Evolutionary conservation across 1,139 yeast genomes (phyloP).

Genomic region (Blastobotrys serpentis): DNA sequence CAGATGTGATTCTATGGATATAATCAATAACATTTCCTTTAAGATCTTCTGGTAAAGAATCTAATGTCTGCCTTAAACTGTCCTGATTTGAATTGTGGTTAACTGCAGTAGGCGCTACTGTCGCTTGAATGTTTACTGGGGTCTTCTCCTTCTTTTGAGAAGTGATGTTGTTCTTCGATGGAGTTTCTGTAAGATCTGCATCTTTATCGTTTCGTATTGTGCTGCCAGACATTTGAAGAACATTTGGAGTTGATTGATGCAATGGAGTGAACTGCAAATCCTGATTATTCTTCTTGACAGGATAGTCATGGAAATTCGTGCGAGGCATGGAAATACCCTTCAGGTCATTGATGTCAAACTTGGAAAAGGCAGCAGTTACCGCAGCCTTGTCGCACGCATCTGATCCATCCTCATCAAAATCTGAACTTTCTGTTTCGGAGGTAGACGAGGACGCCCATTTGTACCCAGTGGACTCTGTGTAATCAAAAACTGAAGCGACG

Average conservation of each 20-base stretch:
- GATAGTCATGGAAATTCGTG: too few relatives aligned
- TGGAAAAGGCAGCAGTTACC: slow-evolving; percentile 10
- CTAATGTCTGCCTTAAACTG: background rate
- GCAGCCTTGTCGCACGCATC: background rate
- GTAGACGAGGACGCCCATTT: slow-evolving; percentile 13
- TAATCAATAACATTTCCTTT: background rate
- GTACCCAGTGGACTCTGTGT: slow-evolving; percentile 16
- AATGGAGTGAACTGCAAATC: slow-evolving; percentile 18
- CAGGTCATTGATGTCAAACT: slow-evolving; percentile 8
- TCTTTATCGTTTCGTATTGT: slow-evolving; percentile 17
- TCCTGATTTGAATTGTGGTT: background rate
- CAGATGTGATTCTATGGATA: background rate
- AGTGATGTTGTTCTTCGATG: background rate
- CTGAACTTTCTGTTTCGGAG: slow-evolving; percentile 14
- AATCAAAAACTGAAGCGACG: slow-evolving; percentile 15
- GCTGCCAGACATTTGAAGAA: slow-evolving; percentile 21
- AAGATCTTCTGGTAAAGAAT: background rate
- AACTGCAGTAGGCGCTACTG: background rate
- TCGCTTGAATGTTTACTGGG: background rate
- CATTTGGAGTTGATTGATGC: slow-evolving; percentile 17
- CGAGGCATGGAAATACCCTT: slow-evolving; percentile 14
- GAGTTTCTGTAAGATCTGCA: background rate
- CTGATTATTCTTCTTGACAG: background rate
- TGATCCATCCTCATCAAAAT: slow-evolving; percentile 4
- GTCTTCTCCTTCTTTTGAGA: background rate